phyloP scores from a whole-genome alignment of 495 filamentous ascomycete genomes.

The Hypomontagnella monticulosa region DNA sequence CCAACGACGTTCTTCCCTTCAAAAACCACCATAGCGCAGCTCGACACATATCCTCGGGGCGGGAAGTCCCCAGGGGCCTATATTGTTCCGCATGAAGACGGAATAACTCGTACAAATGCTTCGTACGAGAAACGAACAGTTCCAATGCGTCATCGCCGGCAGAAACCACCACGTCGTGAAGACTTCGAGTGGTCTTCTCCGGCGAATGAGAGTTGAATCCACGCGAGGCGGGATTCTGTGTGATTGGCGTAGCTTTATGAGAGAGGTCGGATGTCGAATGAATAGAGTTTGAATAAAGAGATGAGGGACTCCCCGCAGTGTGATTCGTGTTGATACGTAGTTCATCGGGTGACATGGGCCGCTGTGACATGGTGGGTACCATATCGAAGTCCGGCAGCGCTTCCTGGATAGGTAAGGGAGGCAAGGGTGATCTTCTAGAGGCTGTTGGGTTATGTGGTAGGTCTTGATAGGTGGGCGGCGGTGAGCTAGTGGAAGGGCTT shows the following conservation, averaged over 20 bases:
- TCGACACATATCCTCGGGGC: slow-evolving; percentile 71
- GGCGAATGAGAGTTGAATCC: slow-evolving; percentile 39
- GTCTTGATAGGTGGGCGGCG: slow-evolving; percentile 25
- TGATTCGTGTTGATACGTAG: slow-evolving; percentile 30
- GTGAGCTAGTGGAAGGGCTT: slow-evolving; percentile 34
- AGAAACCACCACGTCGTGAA: slow-evolving; percentile 51
- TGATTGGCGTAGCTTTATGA: slow-evolving; percentile 44
- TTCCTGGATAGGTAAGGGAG: slow-evolving; percentile 33
- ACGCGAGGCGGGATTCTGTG: slow-evolving; percentile 35
- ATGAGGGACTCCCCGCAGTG: slow-evolving; percentile 34
- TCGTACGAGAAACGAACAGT: slow-evolving; percentile 72
- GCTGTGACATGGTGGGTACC: slow-evolving; percentile 23
- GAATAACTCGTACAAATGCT: slow-evolving; percentile 74
- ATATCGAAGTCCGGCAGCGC: slow-evolving; percentile 37
- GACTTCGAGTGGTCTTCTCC: slow-evolving; percentile 39
- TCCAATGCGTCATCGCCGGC: slow-evolving; percentile 70
- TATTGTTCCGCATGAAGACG: slow-evolving; percentile 73
- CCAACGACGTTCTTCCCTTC: slow-evolving; percentile 75
- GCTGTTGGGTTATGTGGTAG: slow-evolving; percentile 6
- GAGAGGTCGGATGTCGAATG: slow-evolving; percentile 42
- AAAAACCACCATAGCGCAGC: slow-evolving; percentile 90
- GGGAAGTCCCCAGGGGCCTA: slow-evolving; percentile 67
- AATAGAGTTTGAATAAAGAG: slow-evolving; percentile 34
- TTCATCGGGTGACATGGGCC: slow-evolving; percentile 42
- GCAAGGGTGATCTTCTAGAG: slow-evolving; percentile 36